A percentile compares a stretch with the other conserved stretches of the same genome.
Conservation (phyloP, 805 yeast species). For the Candida germanica region DNA sequence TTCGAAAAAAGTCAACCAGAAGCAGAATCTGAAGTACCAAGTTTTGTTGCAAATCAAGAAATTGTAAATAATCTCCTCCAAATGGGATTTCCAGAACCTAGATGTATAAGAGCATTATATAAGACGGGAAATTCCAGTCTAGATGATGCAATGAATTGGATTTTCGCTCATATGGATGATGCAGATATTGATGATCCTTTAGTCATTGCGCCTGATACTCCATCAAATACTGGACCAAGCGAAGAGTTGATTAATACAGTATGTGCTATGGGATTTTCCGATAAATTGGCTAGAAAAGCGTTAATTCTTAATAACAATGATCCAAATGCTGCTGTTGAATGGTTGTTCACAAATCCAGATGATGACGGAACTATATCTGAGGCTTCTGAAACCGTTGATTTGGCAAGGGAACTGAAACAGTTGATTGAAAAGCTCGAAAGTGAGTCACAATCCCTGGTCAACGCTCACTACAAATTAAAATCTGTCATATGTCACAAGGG, state of each 20-base stretch:
- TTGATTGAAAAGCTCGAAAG: slow-evolving; percentile 8
- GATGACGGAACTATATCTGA: slow-evolving; percentile 57
- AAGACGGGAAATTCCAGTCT: slow-evolving; percentile 61
- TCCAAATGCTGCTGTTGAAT: slow-evolving; percentile 78
- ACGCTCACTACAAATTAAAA: slow-evolving; percentile 42
- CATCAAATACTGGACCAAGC: slow-evolving; percentile 17
- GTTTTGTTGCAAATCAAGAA: slow-evolving; percentile 54
- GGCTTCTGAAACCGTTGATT: slow-evolving; percentile 28
- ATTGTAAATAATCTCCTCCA: slow-evolving; percentile 54
- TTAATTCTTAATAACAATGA: slow-evolving; percentile 56
- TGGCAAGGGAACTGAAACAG: slow-evolving; percentile 15
- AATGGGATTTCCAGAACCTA: slow-evolving; percentile 85
- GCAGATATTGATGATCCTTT: slow-evolving; percentile 64
- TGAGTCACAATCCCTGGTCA: neutral
- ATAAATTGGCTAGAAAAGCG: slow-evolving; percentile 68
- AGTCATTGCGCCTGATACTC: slow-evolving; percentile 21
- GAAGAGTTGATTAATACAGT: slow-evolving; percentile 43
- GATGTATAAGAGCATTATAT: slow-evolving; percentile 65
- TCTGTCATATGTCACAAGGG: slow-evolving; percentile 89
- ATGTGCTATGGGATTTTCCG: slow-evolving; percentile 74
- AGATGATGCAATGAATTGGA: slow-evolving; percentile 87
- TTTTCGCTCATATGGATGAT: slow-evolving; percentile 87
- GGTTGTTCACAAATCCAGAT: slow-evolving; percentile 83
- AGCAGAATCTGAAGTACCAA: neutral
- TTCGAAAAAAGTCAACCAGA: slow-evolving; percentile 15